Base-by-base conservation (phyloP, 345 rosid genomes). In the Camelina neglecta region DNA sequence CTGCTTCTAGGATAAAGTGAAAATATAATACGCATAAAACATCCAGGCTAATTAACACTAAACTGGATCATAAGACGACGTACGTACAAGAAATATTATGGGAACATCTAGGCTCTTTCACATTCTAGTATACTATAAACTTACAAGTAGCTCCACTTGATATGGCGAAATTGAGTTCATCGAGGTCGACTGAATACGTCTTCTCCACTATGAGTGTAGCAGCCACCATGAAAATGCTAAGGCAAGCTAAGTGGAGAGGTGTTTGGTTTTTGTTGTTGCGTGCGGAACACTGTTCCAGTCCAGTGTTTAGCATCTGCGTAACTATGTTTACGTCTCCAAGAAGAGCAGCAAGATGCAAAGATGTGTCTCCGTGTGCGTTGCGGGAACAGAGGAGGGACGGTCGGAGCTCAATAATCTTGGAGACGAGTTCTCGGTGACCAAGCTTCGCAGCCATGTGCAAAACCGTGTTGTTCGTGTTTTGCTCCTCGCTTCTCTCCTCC, bases 271-370 rank as follows among this genome's bases (percentile, higher is more conserved):
- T 18, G 18, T 18, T 18, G 18, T 18, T 18, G 18, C 18, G 18
- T 18, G 18, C 18, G 18, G 18, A 18, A 18, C 18, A 18, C 18
- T 18, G 18, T 18, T 18, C 18, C 18, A 18, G 18, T 18, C 18
- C 18, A 18, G 18, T 18, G 18, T 18, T 18, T 18, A 18, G 18
- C 18, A 57, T 68, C 38, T 76, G 20, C 11, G 33, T 65, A 71
- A 72, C 77, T 0, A 80, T 82, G 33, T 80, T 79, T 0, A 39
- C 76, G 67, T 72, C 83, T 55, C 75, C 78, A 61, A 85, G 35
- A 4, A 85, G 20, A 2, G 88, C 85, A 2, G 84, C 86, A 58
- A 80, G 83, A 24, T 85, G 85, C 78, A 86, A 49, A n/a, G 90
- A 86, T 1, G 84, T 86, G 83, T 85, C 84, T 77, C 59, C 0